Evolutionary conservation across 2,329 filamentous ascomycete species (phyloP).

Genomic region (Blastomyces gilchristii): DNA sequence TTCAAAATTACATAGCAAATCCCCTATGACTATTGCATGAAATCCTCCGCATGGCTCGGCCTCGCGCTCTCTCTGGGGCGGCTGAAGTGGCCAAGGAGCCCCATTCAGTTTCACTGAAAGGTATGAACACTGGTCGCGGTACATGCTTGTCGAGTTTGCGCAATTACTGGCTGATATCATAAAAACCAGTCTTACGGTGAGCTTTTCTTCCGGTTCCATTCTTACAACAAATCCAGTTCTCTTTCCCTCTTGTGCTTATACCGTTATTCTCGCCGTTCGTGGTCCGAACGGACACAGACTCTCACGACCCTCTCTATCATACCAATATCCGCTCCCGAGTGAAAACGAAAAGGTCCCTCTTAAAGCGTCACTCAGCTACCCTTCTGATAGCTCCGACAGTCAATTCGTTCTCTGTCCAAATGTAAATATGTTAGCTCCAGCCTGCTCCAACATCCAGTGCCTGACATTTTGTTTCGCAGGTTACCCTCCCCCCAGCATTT

Average conservation of each 20-base stretch:
- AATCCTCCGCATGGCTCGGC: conserved; percentile 29
- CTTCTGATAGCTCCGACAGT: conserved; percentile 39
- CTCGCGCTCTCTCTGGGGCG: conserved; percentile 33
- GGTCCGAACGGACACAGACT: conserved; percentile 44
- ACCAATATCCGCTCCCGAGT: conserved; percentile 36
- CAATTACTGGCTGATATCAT: conserved; percentile 18
- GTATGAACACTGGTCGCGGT: conserved; percentile 21
- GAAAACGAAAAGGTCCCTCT: conserved; percentile 43
- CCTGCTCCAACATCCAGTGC: background rate
- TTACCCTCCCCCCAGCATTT: conserved; percentile 83
- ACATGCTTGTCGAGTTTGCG: conserved; percentile 4
- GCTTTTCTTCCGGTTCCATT: conserved; percentile 7
- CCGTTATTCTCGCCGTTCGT: background rate
- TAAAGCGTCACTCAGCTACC: conserved; percentile 66
- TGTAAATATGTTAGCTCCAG: conserved; percentile 24
- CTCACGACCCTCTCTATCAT: conserved; percentile 53
- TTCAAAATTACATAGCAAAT: background rate
- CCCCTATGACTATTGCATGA: background rate
- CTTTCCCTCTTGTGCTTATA: background rate
- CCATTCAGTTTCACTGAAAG: conserved; percentile 69
- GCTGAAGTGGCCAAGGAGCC: conserved; percentile 54
- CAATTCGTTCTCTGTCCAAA: conserved; percentile 49
- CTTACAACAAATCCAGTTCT: background rate
- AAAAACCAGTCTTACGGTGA: conserved; percentile 31
- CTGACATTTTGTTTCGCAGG: conserved; percentile 23